Evolutionary conservation across 129 eudicot species (phyloP).

Genomic region (Pulicaria dysenterica): DNA sequence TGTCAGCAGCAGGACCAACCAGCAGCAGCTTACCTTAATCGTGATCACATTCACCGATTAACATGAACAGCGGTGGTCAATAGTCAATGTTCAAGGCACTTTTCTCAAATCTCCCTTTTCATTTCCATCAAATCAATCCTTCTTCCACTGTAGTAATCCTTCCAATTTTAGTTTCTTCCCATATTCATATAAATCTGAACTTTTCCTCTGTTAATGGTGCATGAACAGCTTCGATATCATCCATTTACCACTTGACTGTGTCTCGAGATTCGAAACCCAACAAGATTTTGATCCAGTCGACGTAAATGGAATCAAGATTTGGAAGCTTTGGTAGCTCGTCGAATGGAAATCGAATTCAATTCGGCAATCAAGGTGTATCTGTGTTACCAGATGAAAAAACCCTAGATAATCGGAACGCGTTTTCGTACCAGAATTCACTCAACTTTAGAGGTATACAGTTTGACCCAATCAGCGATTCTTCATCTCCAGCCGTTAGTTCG

Average conservation of each 20-base stretch:
- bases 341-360: constrained; percentile 33
- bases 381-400: constrained; percentile 32
- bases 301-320: constrained; percentile 54
- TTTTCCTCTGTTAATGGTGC: background rate
- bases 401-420: constrained; percentile 19
- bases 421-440: constrained; percentile 32
- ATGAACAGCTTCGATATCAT: constrained; percentile 12
- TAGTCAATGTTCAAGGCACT: background rate
- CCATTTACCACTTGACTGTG: background rate
- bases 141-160: background rate
- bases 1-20: background rate
- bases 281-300: background rate
- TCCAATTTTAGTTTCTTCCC: background rate
- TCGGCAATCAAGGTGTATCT: constrained; percentile 40
- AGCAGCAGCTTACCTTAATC: background rate
- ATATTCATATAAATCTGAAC: background rate
- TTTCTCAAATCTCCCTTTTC: constrained; percentile 5
- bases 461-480: constrained; percentile 33
- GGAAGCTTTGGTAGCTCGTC: constrained; percentile 34
- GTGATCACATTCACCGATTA: background rate
- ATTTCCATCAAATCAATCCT: background rate
- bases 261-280: background rate
- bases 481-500: constrained; percentile 30
- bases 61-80: background rate
- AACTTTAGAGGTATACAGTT: constrained; percentile 41